Base-by-base conservation (phyloP, 371 early-diverging fungal species). In the Rhizomucor miehei region DNA sequence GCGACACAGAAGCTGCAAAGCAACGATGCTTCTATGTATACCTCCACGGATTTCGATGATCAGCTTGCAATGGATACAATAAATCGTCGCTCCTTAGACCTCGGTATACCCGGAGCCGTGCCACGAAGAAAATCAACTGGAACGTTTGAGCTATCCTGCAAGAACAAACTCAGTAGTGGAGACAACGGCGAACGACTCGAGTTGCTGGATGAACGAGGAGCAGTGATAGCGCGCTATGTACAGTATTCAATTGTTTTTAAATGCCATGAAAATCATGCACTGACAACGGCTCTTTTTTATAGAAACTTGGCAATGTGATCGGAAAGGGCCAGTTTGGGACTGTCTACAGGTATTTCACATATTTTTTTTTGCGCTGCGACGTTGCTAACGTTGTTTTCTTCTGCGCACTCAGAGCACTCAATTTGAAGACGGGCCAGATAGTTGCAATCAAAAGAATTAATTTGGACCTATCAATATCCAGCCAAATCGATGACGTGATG, bases 311-410 rank as follows among this genome's bases (percentile, higher is more conserved):
- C 2, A 88, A 91, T 59, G 87, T 86, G 43, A 88, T 93, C 24
- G 94, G 94, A 12, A 84, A 88, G 52, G 94, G 94, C 1, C 92
- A 91, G 50, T 93, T 91, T 64, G 94, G 91, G n/a, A 67, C 85
- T 4, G 94, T 94, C 2, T 86, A 89, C 57, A 70, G 64, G 79
- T 79, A 70, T 43, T 10, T 20, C n/a, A n/a, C n/a, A n/a, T n/a
- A n/a, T 5, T 35, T 13, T 50, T 55, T 35, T 21, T 40, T 34
- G 13, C 8, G 44, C 12, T 49, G 14, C 3, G 9, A 3, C 44
- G 14, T 19, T 38, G 1, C 24, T 21, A n/a, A n/a, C n/a, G n/a
- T n/a, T n/a, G n/a, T n/a, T n/a, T n/a, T n/a, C n/a, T n/a, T n/a
- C n/a, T n/a, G n/a, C n/a, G n/a, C n/a, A 1, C 79, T 80, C 59